These are phyloP conservation scores for Medicago truncatula DNA, from an alignment of 306 rosid genomes.

Conservation along the genomic window MtrunA17r5.0-ANR NC_053043.1:51917001-51917500, in stretches of 20 bases:
- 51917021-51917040: conserved; percentile 96
- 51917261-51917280: conserved; percentile 86
- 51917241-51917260: conserved; percentile 95
- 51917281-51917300: conserved; percentile 38
- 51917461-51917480: conserved; percentile 96
- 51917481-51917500: conserved; percentile 90
- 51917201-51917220: conserved; percentile 87
- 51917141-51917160: conserved; percentile 48
- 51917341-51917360: conserved; percentile 63
- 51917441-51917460: conserved; percentile 87
- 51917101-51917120: conserved; percentile 99
- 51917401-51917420: conserved; percentile 86
- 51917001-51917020: conserved; percentile 92
- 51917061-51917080: conserved; percentile 78
- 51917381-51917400: conserved; percentile 85
- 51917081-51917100: conserved; percentile 91
- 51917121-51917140: conserved; percentile 82
- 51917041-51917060: conserved; percentile 98
- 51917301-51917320: conserved; percentile 34
- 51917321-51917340: conserved; percentile 34
- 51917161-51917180: conserved; percentile 30
- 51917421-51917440: conserved; percentile 72
- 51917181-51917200: conserved; percentile 33
- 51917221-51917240: conserved; percentile 90
- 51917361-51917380: conserved; percentile 96